Evolutionary conservation across 345 rosid genomes (phyloP).

Genomic region (Eucalyptus urophylla): DNA sequence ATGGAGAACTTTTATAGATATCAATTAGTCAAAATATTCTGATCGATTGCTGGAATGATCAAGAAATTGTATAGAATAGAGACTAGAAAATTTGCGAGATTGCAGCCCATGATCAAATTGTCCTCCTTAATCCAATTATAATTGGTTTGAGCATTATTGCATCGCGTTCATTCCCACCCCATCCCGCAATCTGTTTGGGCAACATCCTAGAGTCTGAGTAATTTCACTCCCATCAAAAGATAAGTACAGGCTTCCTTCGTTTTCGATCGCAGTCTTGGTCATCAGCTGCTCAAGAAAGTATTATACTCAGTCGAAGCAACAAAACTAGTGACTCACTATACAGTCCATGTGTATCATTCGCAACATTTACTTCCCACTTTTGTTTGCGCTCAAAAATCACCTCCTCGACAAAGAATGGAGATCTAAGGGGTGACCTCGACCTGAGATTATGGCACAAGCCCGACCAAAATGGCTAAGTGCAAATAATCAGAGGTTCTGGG

Average conservation of each 20-base stretch:
- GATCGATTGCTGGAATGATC: no score
- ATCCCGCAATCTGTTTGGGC: background rate
- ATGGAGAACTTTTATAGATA: no score
- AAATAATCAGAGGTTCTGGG: background rate
- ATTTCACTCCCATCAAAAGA: background rate
- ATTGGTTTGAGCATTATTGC: no score
- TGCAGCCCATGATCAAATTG: no score
- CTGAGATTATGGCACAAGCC: background rate
- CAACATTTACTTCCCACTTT: background rate
- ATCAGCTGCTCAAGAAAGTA: background rate
- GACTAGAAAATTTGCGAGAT: no score
- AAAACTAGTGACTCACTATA: background rate
- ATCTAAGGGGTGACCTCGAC: background rate
- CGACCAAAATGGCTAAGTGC: background rate
- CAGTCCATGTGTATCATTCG: background rate
- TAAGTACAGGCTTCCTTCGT: background rate
- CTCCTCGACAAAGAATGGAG: background rate
- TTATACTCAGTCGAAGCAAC: background rate
- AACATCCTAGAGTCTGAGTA: no score
- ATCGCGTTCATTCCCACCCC: no score
- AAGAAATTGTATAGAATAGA: no score
- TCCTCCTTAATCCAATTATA: no score
- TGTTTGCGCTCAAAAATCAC: background rate
- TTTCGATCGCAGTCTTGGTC: background rate
- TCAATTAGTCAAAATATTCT: no score